Evolutionary conservation across 1,284 basidiomycete genomes (phyloP), one percentile per base, ranked within the genome.

Genomic region (Fomitopsis palustris): DNA sequence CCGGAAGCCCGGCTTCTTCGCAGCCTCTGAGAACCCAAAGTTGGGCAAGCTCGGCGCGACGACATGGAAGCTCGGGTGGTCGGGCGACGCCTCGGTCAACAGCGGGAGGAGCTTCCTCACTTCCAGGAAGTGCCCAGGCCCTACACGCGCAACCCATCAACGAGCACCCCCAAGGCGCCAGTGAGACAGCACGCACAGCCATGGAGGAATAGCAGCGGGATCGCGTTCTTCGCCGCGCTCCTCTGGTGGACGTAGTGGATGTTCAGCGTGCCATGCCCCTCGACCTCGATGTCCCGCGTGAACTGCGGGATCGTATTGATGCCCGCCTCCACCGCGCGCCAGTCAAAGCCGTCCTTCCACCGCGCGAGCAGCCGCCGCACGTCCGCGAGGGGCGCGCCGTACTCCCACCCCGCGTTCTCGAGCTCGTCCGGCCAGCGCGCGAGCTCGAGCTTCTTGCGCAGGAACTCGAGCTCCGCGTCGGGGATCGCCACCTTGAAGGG

Each of bases 111-210:
- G 68, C 69, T 83, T 87, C 53, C 72, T 70, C 17, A 77, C 78
- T 71, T 87, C 84, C 31, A 82, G 66, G 65, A 86, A 86, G 58
- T 76, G 75, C 33, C 85, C 84, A 0, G 85, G 84, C 85, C 85
- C 85, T 87, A 53, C 7, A 39, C 0, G 29, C 16, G 9, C 19
- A 17, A n/a, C 17, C 23, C 38, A 23, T 37, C n/a, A 43, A 17
- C 27, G n/a, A n/a, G n/a, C 25, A 16, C 25, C 29, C 35, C 35
- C 35, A 16, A 6, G 2, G 43, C 5, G 3, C 35, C n/a, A 17
- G 29, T 42, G 6, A 42, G 1, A 31, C 6, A 8, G 8, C 3
- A 72, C 78, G 42, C 61, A 80, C 80, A 81, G 23, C 79, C 80
- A 25, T 81, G 80, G 7, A 78, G 72, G 62, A 77, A 81, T n/a